Conservation (phyloP, 192 early-diverging fungal genomes). For the Entomortierella parvispora region DNA sequence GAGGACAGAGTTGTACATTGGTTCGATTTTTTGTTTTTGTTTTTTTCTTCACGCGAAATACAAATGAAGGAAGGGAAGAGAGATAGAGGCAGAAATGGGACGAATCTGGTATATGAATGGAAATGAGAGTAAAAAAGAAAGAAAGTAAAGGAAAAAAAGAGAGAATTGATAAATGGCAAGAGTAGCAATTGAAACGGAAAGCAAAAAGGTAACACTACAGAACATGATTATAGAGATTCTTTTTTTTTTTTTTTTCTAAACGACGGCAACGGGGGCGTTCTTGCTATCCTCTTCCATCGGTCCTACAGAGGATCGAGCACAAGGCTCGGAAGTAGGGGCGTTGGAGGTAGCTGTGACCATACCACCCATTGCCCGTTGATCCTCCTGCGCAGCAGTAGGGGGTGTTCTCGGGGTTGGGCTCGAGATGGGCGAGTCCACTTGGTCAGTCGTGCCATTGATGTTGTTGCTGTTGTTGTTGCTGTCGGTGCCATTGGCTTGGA, state of each 20-base stretch:
- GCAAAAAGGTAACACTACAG: neutral
- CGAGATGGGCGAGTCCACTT: slow-evolving; percentile 34
- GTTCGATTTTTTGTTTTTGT: too few species aligned
- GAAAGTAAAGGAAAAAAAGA: neutral
- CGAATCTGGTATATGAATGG: neutral
- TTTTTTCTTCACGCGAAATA: too few species aligned
- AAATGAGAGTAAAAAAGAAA: neutral
- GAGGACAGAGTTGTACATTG: too few species aligned
- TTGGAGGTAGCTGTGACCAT: neutral
- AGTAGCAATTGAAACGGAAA: neutral
- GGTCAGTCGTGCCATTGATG: slow-evolving; percentile 11
- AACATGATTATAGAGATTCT: neutral
- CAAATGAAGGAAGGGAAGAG: too few species aligned
- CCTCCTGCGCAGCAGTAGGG: slow-evolving; percentile 22
- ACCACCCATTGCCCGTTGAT: slow-evolving; percentile 4
- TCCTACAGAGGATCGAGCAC: slow-evolving; percentile 21
- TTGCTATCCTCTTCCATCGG: slow-evolving; percentile 47
- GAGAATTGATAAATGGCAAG: neutral
- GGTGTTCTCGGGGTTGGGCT: slow-evolving; percentile 44
- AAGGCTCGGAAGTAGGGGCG: slow-evolving; percentile 16
- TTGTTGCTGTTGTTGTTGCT: slow-evolving; percentile 1
- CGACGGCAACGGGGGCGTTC: slow-evolving; percentile 18
- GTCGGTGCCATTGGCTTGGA: neutral
- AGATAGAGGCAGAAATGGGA: neutral
- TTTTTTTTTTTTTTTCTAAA: slow-evolving; percentile 4